phyloP scores from a whole-genome alignment of 1,284 basidiomycete genomes.

The Ganoderma sinense region DNA sequence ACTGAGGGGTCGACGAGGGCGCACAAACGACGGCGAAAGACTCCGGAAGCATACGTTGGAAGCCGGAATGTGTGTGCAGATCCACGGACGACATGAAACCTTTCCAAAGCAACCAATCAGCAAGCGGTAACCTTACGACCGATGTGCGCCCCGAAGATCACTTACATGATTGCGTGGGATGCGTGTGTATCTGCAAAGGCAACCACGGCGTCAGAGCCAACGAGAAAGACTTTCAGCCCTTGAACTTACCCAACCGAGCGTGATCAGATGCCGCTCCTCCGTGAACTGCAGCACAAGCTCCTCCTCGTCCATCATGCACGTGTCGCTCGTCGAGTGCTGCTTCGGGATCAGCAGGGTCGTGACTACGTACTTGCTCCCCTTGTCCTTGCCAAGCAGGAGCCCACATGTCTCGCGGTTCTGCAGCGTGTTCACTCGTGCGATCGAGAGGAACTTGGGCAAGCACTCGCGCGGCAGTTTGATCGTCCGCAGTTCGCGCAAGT shows the following conservation, averaged over 20 bases:
- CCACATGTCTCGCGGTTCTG: slow-evolving; percentile 73
- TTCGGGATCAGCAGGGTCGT: slow-evolving; percentile 78
- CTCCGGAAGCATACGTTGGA: slow-evolving; percentile 88
- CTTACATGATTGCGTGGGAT: slow-evolving; percentile 88
- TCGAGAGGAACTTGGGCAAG: slow-evolving; percentile 75
- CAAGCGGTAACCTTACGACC: not conserved
- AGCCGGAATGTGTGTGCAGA: slow-evolving; percentile 87
- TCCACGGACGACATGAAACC: slow-evolving; percentile 91
- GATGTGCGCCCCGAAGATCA: slow-evolving; percentile 21
- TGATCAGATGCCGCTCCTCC: slow-evolving; percentile 78
- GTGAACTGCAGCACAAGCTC: slow-evolving; percentile 87
- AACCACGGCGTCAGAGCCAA: slow-evolving; percentile 15
- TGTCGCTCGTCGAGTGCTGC: slow-evolving; percentile 86
- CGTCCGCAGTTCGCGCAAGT: slow-evolving; percentile 55
- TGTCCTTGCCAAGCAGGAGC: slow-evolving; percentile 63
- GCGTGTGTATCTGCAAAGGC: slow-evolving; percentile 81
- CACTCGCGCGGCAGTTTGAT: slow-evolving; percentile 75
- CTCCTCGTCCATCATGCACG: slow-evolving; percentile 89
- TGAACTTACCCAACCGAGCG: slow-evolving; percentile 84
- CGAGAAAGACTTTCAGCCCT: slow-evolving; percentile 3
- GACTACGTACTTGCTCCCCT: slow-evolving; percentile 69
- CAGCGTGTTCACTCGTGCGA: slow-evolving; percentile 68
- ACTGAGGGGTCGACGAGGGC: slow-evolving; percentile 81
- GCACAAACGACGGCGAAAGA: slow-evolving; percentile 93
- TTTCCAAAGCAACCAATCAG: slow-evolving; percentile 33